These are phyloP conservation scores for Boehmeria nivea DNA, from an alignment of 306 rosid genomes.

Conservation along the genomic window DNA sequence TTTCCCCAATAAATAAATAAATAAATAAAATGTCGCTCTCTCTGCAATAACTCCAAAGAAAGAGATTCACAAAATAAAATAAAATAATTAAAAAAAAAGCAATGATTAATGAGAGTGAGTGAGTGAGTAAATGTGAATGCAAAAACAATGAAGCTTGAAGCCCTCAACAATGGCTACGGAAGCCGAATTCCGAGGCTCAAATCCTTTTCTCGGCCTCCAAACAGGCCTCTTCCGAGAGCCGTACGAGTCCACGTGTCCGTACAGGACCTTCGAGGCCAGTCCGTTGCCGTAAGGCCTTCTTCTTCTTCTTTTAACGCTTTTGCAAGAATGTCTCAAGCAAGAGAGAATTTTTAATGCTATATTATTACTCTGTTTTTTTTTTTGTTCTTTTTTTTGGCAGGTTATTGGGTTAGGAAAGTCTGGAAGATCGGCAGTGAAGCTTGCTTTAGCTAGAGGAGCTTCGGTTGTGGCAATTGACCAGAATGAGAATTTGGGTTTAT, in stretches of 20 bases:
- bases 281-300: slow-evolving; percentile 19
- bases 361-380: too few species aligned
- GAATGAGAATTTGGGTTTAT: slow-evolving; percentile 13
- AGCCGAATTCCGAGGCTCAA: slow-evolving; percentile 9
- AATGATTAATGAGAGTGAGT: too few species aligned
- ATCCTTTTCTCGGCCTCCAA: too few species aligned
- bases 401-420: slow-evolving; percentile 33
- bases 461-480: slow-evolving; percentile 27
- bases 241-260: slow-evolving; percentile 6
- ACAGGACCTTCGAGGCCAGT: slow-evolving; percentile 29
- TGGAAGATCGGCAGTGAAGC: slow-evolving; percentile 29
- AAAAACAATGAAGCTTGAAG: slow-evolving; percentile 8
- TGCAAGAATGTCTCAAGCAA: too few species aligned
- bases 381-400: neutral
- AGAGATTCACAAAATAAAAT: neutral
- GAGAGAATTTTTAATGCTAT: too few species aligned
- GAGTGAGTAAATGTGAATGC: too few species aligned
- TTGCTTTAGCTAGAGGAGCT: slow-evolving; percentile 33
- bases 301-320: neutral
- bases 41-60: neutral
- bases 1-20: too few species aligned
- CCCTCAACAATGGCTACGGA: slow-evolving; percentile 8
- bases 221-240: neutral
- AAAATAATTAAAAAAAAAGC: too few species aligned
- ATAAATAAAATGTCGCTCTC: too few species aligned